Evolutionary conservation across 1,139 yeast genomes (phyloP), one percentile per base, ranked within the genome.

Genomic region (Hansenula lynferdii): DNA sequence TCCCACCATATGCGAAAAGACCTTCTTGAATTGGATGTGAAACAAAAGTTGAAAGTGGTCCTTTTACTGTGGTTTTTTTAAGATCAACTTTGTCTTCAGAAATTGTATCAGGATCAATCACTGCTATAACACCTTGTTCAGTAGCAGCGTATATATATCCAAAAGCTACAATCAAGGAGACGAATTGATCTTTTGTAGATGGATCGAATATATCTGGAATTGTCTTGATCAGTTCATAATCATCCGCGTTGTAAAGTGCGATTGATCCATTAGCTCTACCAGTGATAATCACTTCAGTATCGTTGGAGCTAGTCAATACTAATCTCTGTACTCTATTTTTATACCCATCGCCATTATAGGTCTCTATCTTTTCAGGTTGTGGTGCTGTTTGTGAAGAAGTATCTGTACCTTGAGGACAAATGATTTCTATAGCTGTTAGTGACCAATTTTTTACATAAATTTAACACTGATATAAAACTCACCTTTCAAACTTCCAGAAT

Each of bases 1-100:
- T 77, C 31, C 94, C 95, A 35, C 92, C 95, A 53, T 65, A 74
- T 0, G 86, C 90, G 59, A 78, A 75, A 3, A 77, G 57, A 17
- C 76, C 72, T 22, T 57, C 54, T 28, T 60, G 61, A 33, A 60
- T 56, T 8, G 77, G 73, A 58, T 72, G 72, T 41, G 70, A 51
- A 29, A 65, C 59, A 51, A 76, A 72, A 25, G 77, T 60, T 41
- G 68, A 62, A 38, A 83, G 57, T 8, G 74, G 72, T 12, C 70
- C 76, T 29, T 61, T 60, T 5, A 62, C 45, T 16, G 49, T 44
- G 11, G 54, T 48, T 1, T 56, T 41, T 8, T 44, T 42, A 2
- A 49, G 17, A 16, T 44, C 46, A 2, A 40, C 22, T 17, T 55
- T 36, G 16, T 45, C 45, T 4, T 42, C 36, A 5, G 43, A 39